Evolutionary conservation across 176 grass and related monocot species (phyloP).

Genomic region (Microstegium vimineum): DNA sequence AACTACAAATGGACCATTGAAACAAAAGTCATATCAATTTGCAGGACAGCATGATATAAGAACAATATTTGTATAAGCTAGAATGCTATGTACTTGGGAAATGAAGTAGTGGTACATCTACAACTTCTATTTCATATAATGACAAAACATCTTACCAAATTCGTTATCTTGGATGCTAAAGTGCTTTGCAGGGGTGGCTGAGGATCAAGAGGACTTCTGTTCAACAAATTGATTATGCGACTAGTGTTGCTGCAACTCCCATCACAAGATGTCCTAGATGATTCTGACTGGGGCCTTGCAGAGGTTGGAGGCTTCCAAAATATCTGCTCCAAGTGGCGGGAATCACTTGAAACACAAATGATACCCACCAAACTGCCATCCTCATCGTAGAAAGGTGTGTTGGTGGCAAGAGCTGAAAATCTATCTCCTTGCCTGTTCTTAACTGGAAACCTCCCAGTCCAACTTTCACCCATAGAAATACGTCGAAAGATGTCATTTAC

Average conservation of each 20-base stretch:
- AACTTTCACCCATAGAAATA: conserved; percentile 69
- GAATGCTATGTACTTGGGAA: neutral
- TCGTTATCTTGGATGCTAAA: conserved; percentile 85
- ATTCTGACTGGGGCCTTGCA: conserved; percentile 39
- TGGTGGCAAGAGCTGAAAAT: conserved; percentile 70
- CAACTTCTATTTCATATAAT: conserved; percentile 2
- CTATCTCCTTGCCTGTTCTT: conserved; percentile 66
- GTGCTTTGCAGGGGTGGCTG: conserved; percentile 63
- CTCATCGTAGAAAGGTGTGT: conserved; percentile 92
- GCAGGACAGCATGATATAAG: neutral
- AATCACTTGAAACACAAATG: conserved; percentile 85
- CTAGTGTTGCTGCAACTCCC: conserved; percentile 40
- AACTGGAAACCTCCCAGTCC: conserved; percentile 86
- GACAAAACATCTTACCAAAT: conserved; percentile 69
- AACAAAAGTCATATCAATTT: neutral
- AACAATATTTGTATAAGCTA: neutral
- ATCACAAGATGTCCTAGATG: conserved; percentile 22
- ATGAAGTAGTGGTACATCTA: neutral
- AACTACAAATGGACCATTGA: neutral
- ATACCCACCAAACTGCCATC: conserved; percentile 80
- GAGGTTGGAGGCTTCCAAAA: conserved; percentile 40
- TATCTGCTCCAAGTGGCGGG: conserved; percentile 50
- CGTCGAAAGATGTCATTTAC: conserved; percentile 58
- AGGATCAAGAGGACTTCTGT: conserved; percentile 47
- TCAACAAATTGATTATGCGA: conserved; percentile 46